Base-by-base conservation (phyloP, 2,329 filamentous ascomycete species). In the Sporothrix variecibatus region DNA sequence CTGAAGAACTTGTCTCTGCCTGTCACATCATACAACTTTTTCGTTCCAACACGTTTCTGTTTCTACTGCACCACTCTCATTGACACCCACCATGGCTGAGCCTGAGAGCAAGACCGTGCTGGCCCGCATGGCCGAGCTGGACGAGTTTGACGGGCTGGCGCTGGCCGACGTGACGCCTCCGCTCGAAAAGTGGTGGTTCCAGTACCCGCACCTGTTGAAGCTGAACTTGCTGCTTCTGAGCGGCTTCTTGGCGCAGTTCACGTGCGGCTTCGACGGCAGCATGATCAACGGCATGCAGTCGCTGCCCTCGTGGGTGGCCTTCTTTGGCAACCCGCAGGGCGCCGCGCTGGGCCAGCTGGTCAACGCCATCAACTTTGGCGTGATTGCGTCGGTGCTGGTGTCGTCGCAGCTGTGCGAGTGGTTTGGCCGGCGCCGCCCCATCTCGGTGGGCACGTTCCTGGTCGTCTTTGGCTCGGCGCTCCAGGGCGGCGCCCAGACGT, bases 381-480 rank as follows among this genome's bases (percentile, higher is more conserved):
- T 46, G 23, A 67, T 67, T 49, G 34, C 38, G 20, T 74, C 67
- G 20, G 28, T 74, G 7, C 12, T 67, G 9, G 34, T 74, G 2
- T 70, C 72, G 20, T 60, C 65, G 26, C 65, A 69, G 69, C 26
- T 74, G 40, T 31, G 91, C 76, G 90, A 94, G 80, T 84, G 80
- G 73, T 82, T 93, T 1, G 93, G 93, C 64, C 88, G 93, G 77
- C 89, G 91, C 80, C 84, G 84, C 80, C 94, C 93, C 1, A 95
- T 95, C 77, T 81, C 92, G 62, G 82, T 92, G 40, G 93, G 93
- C n/a, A 87, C 90, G 62, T 2, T 92, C 3, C 83, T 95, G 74
- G 95, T 95, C 82, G 86, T 89, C 70, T 82, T 95, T 3, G 93
- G 93, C 31, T 93, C 92, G 72, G 86, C 84, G 56, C 84, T 96